Base-by-base conservation (phyloP, 306 rosid genomes). In the Sophora flavescens region DNA sequence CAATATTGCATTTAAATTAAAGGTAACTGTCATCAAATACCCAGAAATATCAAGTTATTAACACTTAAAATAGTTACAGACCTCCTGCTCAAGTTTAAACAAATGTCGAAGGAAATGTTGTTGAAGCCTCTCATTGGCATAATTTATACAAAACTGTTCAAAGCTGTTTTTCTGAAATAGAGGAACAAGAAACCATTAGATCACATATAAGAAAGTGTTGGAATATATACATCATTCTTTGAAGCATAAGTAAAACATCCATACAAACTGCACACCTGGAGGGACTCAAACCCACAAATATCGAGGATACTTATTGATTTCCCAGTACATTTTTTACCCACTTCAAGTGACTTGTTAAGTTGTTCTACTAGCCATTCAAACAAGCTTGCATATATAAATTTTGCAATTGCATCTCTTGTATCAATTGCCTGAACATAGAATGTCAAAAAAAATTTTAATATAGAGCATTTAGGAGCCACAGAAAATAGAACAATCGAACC, bases 81-180 rank as follows among this genome's bases (percentile, higher is more conserved):
- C 99, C 98, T 92, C 89, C 84, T 86, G 96, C 85, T 89, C 91
- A 75, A 91, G 94, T 86, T 93, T 96, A 81, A 92, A 89, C 47
- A 92, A 76, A 82, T 93, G 97, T 60, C 98, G 86, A 61, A 47
- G 79, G 81, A 91, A 88, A 89, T 96, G 99, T 82, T 92, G 99
- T 80, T 91, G 99, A 85, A 96, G 89, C 90, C 99, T 92, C 88
- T 96, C 99, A 16, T 93, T 93, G 54, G 99, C 96, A 89, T 96
- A 96, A 81, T 96, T 96, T 82, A 87, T 90, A 78, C 89, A 96
- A 80, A 96, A 88, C 75, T 96, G 97, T 79, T 96, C 99, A 54
- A 91, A 96, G 85, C 89, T 76, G 63, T 89, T 93, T 81, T 84
- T 91, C 99, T 96, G 91, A 51, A 85, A 75, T 36, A 28, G 79